Percentiles rank a stretch among this genome's conserved stretches.
phyloP scores from a whole-genome alignment of 148 eudicot species.

The Rhododendron griersonianum region DNA sequence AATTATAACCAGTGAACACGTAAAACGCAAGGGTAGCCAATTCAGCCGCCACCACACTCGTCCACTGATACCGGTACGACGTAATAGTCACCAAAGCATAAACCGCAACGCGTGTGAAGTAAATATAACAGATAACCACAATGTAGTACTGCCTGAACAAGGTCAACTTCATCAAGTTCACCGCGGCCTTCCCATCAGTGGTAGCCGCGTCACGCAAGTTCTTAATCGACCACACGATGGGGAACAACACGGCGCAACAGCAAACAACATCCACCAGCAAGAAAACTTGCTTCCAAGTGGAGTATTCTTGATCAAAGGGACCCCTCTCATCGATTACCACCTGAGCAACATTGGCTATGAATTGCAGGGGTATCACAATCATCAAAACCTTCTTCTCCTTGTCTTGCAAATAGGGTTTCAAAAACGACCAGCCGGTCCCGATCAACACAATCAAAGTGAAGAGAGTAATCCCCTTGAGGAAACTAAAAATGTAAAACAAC shows the following conservation, averaged over 20 bases:
- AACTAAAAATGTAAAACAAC: conserved; percentile 36
- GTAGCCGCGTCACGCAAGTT: conserved; percentile 32
- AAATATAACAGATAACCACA: conserved; percentile 31
- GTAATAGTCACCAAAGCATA: conserved; percentile 30
- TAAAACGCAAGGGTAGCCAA: conserved; percentile 35
- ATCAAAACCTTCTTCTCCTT: conserved; percentile 11
- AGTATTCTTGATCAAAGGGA: conserved; percentile 26
- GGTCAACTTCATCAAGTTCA: conserved; percentile 37
- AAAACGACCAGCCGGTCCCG: conserved; percentile 47
- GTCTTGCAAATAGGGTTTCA: conserved; percentile 42
- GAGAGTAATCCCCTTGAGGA: conserved; percentile 33
- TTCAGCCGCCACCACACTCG: conserved; percentile 38
- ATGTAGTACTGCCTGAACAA: conserved; percentile 43
- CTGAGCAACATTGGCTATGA: conserved; percentile 37
- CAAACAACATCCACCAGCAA: conserved; percentile 39
- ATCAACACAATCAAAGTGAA: conserved; percentile 41
- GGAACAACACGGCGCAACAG: conserved; percentile 44
- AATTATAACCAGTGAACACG: conserved; percentile 34
- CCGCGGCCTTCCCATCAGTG: conserved; percentile 48
- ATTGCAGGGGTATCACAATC: conserved; percentile 38
- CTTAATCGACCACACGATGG: conserved; percentile 46
- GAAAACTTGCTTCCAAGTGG: conserved; percentile 40
- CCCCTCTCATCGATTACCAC: conserved; percentile 35
- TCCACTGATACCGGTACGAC: conserved; percentile 36
- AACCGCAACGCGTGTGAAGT: conserved; percentile 34